Evolutionary conservation across 306 rosid species (phyloP), one percentile per base, ranked within the genome.

Genomic region (Cicer arietinum): DNA sequence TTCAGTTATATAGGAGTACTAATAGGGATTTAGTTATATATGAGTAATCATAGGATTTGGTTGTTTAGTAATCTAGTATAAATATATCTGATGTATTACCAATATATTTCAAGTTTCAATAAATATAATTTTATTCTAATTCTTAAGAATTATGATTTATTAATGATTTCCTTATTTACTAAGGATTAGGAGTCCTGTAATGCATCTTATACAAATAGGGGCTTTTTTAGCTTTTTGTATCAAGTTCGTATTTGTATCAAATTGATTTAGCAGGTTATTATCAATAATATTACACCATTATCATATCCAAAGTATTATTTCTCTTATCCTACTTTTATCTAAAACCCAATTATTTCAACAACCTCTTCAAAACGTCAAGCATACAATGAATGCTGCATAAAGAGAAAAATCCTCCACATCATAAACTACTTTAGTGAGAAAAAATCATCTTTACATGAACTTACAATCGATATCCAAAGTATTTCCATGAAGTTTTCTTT

Each of bases 401-500:
- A 41, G 35, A 43, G 25, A 16, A 37, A 74, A 71, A 48, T 12
- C 22, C 43, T 18, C 64, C 43, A 20, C 40, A 45, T 71, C 58
- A 46, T 0, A 47, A 18, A 58, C 74, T 37, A 64, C 63, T 53
- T 47, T n/a, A 64, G 71, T 30, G 37, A 72, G 52, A 43, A 50
- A 14, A 14, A 20, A 51, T 22, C 59, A 74, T 45, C 41, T 52
- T 72, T 43, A 13, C 30, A 75, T 47, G 16, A 59, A 84, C 98
- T 85, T 85, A 94, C 98, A 94, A 77, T 77, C 96, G 88, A 79
- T 87, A 88, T 67, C 94, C 94, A 45, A 94, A 82, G 76, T 90
- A 88, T 91, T 89, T 88, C 98, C 96, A 94, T 4, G 98, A 94
- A 42, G 89, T 84, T 90, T 86, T 94, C 87, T 84, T 94, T 58